A percentile compares a stretch with the other conserved stretches of the same genome.
These are phyloP conservation scores for Talaromyces atroroseus DNA, from an alignment of 2,329 filamentous ascomycete species.

Conservation along the genomic window DNA sequence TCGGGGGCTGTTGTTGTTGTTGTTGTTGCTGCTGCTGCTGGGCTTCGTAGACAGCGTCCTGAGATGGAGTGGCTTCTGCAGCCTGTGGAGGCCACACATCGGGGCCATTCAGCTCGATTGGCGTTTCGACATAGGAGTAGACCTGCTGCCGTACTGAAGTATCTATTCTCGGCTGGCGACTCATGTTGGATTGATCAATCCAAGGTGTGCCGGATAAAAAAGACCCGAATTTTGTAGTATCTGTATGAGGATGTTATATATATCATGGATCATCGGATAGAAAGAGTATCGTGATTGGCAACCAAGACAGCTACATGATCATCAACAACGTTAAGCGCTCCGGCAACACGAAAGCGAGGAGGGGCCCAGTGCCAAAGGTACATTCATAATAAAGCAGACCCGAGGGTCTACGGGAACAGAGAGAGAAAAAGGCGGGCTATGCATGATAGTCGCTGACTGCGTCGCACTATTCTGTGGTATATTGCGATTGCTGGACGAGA, in stretches of 20 bases:
- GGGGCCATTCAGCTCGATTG: constrained; percentile 21
- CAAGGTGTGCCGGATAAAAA: neutral
- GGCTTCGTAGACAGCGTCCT: neutral
- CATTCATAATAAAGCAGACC: neutral
- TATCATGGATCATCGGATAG: neutral
- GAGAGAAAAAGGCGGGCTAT: neutral
- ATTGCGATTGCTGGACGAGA: neutral
- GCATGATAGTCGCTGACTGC: neutral
- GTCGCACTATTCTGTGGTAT: neutral
- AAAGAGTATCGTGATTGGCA: neutral
- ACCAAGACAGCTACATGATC: neutral
- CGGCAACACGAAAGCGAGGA: neutral
- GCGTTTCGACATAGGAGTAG: constrained; percentile 26
- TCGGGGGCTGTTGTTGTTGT: neutral
- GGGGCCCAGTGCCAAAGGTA: neutral
- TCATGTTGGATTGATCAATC: constrained; percentile 8
- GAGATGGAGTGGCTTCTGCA: constrained; percentile 2
- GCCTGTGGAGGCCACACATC: constrained; percentile 1
- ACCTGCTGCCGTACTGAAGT: constrained; percentile 19
- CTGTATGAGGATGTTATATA: neutral
- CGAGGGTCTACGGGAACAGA: neutral
- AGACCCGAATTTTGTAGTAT: neutral
- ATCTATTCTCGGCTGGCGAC: constrained; percentile 17
- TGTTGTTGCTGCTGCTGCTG: neutral
- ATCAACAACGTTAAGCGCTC: neutral